Evolutionary conservation across 306 rosid species (phyloP).

Genomic region (Senna tora): DNA sequence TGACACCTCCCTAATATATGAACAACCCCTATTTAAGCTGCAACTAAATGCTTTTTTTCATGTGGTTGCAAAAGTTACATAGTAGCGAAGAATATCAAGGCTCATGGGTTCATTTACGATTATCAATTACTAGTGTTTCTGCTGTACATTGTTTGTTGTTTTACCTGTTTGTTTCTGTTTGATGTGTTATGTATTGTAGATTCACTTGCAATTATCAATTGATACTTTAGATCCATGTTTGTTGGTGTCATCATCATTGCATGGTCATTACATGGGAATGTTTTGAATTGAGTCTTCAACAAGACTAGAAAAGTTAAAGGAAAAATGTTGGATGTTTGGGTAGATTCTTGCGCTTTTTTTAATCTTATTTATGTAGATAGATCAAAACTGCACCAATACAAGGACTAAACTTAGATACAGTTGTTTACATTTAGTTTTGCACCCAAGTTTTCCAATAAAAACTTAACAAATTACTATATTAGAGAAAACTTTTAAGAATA

Average conservation of each 20-base stretch:
- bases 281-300: background rate
- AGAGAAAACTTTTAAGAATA: too few species aligned
- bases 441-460: too few species aligned
- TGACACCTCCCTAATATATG: background rate
- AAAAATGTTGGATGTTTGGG: background rate
- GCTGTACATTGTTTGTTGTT: background rate
- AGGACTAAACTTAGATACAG: too few species aligned
- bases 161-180: too few species aligned
- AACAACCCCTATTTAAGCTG: background rate
- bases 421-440: too few species aligned
- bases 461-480: too few species aligned
- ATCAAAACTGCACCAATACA: background rate
- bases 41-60: background rate
- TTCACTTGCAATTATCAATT: too few species aligned
- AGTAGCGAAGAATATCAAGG: background rate
- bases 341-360: background rate
- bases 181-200: background rate
- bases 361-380: background rate
- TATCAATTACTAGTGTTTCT: background rate
- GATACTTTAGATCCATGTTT: too few species aligned
- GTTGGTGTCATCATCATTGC: background rate
- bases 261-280: background rate
- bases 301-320: background rate
- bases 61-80: background rate
- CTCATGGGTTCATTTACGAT: background rate